Evolutionary conservation across 2,329 filamentous ascomycete genomes (phyloP).

Genomic region (Aspergillus phoenicis): DNA sequence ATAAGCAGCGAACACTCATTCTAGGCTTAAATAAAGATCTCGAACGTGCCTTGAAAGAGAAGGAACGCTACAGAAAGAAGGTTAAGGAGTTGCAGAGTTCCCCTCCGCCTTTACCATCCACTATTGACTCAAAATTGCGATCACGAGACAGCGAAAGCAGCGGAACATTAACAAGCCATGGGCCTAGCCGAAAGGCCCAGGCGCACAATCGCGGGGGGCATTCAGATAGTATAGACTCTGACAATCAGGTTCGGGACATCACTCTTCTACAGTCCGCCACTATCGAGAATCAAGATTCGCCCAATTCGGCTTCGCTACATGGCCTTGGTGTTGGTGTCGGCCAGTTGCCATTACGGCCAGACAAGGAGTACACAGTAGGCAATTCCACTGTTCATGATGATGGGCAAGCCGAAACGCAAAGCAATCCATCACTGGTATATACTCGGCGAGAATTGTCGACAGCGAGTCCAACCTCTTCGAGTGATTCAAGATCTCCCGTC

Average conservation of each 20-base stretch:
- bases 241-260: neutral
- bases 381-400: slow-evolving; percentile 6
- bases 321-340: slow-evolving; percentile 12
- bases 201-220: neutral
- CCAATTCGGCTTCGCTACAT: slow-evolving; percentile 8
- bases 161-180: neutral
- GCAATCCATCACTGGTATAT: slow-evolving; percentile 14
- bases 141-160: slow-evolving; percentile 17
- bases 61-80: slow-evolving; percentile 89
- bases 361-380: neutral
- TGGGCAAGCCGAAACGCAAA: slow-evolving; percentile 12
- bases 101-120: slow-evolving; percentile 41
- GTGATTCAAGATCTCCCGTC: slow-evolving; percentile 25
- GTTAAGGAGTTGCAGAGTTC: slow-evolving; percentile 71
- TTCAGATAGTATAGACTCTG: neutral
- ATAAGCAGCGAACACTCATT: slow-evolving; percentile 94
- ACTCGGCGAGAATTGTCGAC: slow-evolving; percentile 20
- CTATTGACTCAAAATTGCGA: slow-evolving; percentile 13
- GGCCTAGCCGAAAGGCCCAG: neutral
- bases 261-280: neutral
- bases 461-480: slow-evolving; percentile 23
- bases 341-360: neutral
- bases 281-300: neutral
- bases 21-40: slow-evolving; percentile 92
- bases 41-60: slow-evolving; percentile 87